Base-by-base conservation (phyloP, 202 grass and related monocot species). In the Panicum virgatum region DNA sequence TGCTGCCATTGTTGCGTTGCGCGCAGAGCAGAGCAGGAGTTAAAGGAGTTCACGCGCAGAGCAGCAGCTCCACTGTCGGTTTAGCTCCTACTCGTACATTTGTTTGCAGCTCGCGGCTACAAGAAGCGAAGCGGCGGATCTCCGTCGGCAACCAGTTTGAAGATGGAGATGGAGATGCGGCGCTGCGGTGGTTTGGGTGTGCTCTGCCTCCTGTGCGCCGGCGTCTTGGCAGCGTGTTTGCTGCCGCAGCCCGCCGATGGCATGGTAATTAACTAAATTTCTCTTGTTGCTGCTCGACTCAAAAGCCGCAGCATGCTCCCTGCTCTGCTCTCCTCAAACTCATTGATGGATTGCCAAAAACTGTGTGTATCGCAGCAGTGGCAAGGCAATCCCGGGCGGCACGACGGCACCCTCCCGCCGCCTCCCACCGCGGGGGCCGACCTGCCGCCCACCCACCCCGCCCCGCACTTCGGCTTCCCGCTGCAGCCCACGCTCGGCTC, bases 401-500 rank as follows among this genome's bases (percentile, higher is more conserved):
- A 4, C 9, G 45, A 40, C 44, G 44, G 44, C 66, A 13, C 0
- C 79, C 44, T 73, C 12, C 15, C 88, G 20, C 82, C 94, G 8
- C 18, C 82, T 29, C 88, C 81, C 6, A 82, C 88, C 0, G 87
- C 87, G 27, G 78, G 83, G 2, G 84, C 81, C 46, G 89, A 90
- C 79, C 45, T 90, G 47, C 86, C 84, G 12, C 61, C 71, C 63
- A 50, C 62, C 32, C 67, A 79, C 12, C 2, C 70, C 9, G 72
- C 62, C 27, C 45, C 88, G 72, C 78, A 83, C 93, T 90, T 91
- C 51, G 59, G 79, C 12, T 85, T 91, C 73, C 89, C 94, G 43
- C 76, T 90, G 60, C 75, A 87, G 88, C 65, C 87, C 59, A 57
- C 60, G 39, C 61, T 90, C 13, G 90, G 86, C n/a, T 27, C 57